These are phyloP conservation scores for Russula emetica DNA, from an alignment of 768 basidiomycete species.

Conservation along the genomic window DNA sequence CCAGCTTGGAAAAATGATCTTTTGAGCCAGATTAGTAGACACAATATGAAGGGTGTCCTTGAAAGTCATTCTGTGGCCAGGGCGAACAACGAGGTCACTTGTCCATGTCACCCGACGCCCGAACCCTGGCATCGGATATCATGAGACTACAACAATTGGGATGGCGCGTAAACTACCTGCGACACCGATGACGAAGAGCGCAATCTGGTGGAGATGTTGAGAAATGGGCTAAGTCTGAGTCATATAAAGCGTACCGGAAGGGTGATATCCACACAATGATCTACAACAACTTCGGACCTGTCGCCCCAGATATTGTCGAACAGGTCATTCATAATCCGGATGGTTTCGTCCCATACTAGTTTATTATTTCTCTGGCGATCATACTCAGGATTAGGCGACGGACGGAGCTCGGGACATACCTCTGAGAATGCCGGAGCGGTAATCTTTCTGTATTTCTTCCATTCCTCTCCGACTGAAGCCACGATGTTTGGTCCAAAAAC, in stretches of 20 bases:
- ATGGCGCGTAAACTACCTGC: constrained; percentile 35
- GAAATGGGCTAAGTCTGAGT: not conserved
- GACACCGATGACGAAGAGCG: constrained; percentile 51
- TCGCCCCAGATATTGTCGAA: constrained; percentile 46
- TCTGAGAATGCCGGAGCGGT: constrained; percentile 61
- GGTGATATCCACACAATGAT: constrained; percentile 51
- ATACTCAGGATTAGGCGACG: not conserved
- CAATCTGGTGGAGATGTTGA: constrained; percentile 38
- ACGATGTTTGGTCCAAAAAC: constrained; percentile 62
- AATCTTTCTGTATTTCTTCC: constrained; percentile 62
- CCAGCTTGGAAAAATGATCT: constrained; percentile 41
- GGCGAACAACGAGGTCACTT: constrained; percentile 40
- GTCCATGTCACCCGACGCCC: constrained; percentile 49
- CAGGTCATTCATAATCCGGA: constrained; percentile 34
- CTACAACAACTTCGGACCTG: constrained; percentile 39
- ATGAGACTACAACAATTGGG: not conserved
- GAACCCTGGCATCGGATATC: constrained; percentile 36
- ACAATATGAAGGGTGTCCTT: constrained; percentile 46
- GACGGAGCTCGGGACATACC: constrained; percentile 32
- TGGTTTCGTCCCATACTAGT: constrained; percentile 40
- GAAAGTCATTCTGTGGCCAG: constrained; percentile 47
- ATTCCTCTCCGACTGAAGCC: constrained; percentile 56
- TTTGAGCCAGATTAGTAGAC: constrained; percentile 38
- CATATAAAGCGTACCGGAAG: constrained; percentile 41
- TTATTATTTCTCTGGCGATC: constrained; percentile 35